Evolutionary conservation across 1,284 basidiomycete species (phyloP).

Genomic region (Trametes sp.): DNA sequence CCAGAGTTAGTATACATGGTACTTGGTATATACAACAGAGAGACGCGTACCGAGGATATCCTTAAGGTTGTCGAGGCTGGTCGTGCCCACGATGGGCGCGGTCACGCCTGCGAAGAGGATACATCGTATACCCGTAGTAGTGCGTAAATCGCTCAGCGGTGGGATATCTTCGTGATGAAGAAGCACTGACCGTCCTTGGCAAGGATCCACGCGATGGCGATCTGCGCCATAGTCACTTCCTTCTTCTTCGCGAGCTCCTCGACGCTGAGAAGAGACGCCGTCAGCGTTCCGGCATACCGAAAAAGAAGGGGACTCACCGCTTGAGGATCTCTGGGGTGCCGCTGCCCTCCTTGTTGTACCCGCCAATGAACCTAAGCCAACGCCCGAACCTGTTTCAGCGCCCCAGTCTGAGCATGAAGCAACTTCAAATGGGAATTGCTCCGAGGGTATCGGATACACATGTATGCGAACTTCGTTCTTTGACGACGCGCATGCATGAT

Average conservation of each 20-base stretch:
- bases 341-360: slow-evolving; percentile 15
- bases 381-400: neutral
- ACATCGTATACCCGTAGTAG: neutral
- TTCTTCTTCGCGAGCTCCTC: slow-evolving; percentile 47
- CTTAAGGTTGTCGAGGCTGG: slow-evolving; percentile 43
- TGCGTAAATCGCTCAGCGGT: too few species aligned
- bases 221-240: slow-evolving; percentile 47
- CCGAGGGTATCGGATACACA: too few species aligned
- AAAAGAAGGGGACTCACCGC: slow-evolving; percentile 20
- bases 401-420: too few species aligned
- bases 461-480: too few species aligned
- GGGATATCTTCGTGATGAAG: too few species aligned
- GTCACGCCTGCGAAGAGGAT: slow-evolving; percentile 27
- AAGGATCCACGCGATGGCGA: slow-evolving; percentile 48
- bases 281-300: too few species aligned
- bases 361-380: slow-evolving; percentile 20
- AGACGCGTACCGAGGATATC: slow-evolving; percentile 39
- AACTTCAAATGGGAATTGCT: too few species aligned
- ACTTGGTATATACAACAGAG: too few species aligned
- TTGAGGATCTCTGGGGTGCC: slow-evolving; percentile 36
- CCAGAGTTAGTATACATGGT: neutral
- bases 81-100: slow-evolving; percentile 50
- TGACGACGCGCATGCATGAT: neutral
- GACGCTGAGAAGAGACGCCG: slow-evolving; percentile 43
- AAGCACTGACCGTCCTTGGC: slow-evolving; percentile 33